Percentiles rank a stretch among this genome's conserved stretches.
Conservation (phyloP, 1,139 yeast species). For the Zhuliangozyma parablackwelliae region DNA sequence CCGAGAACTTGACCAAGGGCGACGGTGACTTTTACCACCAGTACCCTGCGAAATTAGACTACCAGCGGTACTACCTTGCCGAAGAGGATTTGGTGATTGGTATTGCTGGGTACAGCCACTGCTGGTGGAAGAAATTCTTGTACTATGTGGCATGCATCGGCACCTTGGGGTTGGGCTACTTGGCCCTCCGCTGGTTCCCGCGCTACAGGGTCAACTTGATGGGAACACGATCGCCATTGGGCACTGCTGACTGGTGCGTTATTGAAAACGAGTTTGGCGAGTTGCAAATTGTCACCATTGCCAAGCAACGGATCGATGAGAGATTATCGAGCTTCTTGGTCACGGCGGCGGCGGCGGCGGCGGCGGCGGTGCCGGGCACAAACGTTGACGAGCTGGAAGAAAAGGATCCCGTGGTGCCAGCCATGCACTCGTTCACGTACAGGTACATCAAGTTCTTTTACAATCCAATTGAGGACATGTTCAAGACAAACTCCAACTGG, state of each 20-base stretch:
- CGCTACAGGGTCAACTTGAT: conserved; percentile 61
- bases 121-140: conserved; percentile 37
- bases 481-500: conserved; percentile 84
- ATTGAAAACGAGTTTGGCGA: conserved; percentile 93
- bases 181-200: conserved; percentile 83
- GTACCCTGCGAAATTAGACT: conserved; percentile 41
- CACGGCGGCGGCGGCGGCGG: conserved; percentile 13
- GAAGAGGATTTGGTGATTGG: conserved; percentile 94
- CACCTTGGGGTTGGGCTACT: conserved; percentile 69
- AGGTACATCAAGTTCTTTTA: conserved; percentile 80
- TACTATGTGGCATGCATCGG: conserved; percentile 54
- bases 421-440: conserved; percentile 67
- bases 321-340: conserved; percentile 66
- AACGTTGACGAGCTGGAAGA: conserved; percentile 14
- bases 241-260: conserved; percentile 87
- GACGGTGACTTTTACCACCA: conserved; percentile 40
- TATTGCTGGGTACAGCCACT: conserved; percentile 79
- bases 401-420: conserved; percentile 65
- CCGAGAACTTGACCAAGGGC: conserved; percentile 11
- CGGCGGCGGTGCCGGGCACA: conserved; percentile 6
- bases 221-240: conserved; percentile 68
- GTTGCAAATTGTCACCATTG: conserved; percentile 54
- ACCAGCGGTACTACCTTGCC: conserved; percentile 85
- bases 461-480: conserved; percentile 82
- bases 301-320: conserved; percentile 60